A percentile compares a stretch with the other conserved stretches of the same genome.
Conservation (phyloP, 2,329 filamentous ascomycete species). For the Aspergillus tamarii region DNA sequence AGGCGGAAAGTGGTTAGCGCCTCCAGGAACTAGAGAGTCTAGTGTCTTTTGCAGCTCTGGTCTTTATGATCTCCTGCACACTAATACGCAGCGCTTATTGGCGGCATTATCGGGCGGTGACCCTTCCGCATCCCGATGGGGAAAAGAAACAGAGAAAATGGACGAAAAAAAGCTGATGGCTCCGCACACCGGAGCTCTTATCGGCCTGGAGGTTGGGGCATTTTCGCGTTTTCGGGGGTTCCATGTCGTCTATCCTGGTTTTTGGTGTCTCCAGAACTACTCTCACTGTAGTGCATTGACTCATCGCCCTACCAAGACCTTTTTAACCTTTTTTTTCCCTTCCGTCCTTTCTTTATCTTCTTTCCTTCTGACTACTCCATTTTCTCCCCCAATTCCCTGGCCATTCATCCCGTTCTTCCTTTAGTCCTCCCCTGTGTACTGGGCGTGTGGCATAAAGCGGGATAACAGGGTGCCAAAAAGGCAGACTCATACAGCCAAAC, state of each 20-base stretch:
- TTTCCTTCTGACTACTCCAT: constrained; percentile 2
- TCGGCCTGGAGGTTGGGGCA: constrained; percentile 23
- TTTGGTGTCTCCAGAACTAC: constrained; percentile 16
- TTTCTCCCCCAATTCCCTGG: neutral
- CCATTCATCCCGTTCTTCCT: constrained; percentile 1
- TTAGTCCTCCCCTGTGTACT: constrained; percentile 4
- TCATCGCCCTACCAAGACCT: constrained; percentile 27
- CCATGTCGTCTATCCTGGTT: constrained; percentile 20
- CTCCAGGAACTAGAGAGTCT: neutral
- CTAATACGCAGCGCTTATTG: constrained; percentile 10
- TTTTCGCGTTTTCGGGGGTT: constrained; percentile 15
- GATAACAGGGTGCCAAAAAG: constrained; percentile 23
- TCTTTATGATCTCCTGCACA: neutral
- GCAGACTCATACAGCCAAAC: constrained; percentile 4
- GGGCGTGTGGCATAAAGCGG: constrained; percentile 28
- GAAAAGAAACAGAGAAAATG: constrained; percentile 11
- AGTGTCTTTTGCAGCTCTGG: constrained; percentile 2
- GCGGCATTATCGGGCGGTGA: constrained; percentile 19
- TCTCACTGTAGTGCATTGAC: constrained; percentile 26
- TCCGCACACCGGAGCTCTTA: constrained; percentile 38
- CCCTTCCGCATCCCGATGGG: neutral
- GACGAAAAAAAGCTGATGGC: constrained; percentile 14
- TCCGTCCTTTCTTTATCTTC: constrained; percentile 10
- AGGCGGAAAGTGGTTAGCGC: neutral
- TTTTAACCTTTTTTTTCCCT: constrained; percentile 16